A percentile compares a stretch with the other conserved stretches of the same genome.
phyloP scores from a whole-genome alignment of 1,139 yeast species.

The Yamadazyma mexicana region DNA sequence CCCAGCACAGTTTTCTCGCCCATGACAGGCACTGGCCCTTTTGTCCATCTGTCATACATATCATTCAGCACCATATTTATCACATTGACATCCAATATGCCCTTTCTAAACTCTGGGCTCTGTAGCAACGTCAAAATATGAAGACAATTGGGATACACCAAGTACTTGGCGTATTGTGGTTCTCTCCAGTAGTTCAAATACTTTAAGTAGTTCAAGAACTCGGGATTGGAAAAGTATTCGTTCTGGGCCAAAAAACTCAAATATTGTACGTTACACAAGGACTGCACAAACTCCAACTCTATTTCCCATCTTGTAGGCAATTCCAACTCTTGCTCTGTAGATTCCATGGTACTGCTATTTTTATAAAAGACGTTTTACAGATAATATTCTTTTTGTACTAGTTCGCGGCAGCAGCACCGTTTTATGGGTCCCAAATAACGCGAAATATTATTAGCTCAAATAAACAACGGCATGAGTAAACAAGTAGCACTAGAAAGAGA shows the following conservation, averaged over 20 bases:
- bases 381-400: background rate
- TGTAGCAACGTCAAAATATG: slow-evolving; percentile 63
- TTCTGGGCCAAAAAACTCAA: slow-evolving; percentile 74
- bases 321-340: slow-evolving; percentile 6
- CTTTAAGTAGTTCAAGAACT: slow-evolving; percentile 61
- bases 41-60: slow-evolving; percentile 70
- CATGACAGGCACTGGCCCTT: slow-evolving; percentile 2
- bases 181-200: slow-evolving; percentile 75
- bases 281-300: slow-evolving; percentile 80
- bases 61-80: slow-evolving; percentile 67
- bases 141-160: slow-evolving; percentile 74
- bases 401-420: background rate
- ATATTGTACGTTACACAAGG: slow-evolving; percentile 77
- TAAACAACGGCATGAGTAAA: slow-evolving; percentile 16
- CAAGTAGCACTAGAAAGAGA: slow-evolving; percentile 39
- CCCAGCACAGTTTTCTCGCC: background rate
- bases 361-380: no score
- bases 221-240: slow-evolving; percentile 59
- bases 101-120: slow-evolving; percentile 55
- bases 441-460: background rate
- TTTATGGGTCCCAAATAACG: background rate
- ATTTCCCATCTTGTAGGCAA: slow-evolving; percentile 80
- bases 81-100: slow-evolving; percentile 56
- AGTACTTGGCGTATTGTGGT: slow-evolving; percentile 63
- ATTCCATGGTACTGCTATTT: background rate